Evolutionary conservation across 352 stramenopile genomes (phyloP).

Genomic region (Phytophthora palmivora): DNA sequence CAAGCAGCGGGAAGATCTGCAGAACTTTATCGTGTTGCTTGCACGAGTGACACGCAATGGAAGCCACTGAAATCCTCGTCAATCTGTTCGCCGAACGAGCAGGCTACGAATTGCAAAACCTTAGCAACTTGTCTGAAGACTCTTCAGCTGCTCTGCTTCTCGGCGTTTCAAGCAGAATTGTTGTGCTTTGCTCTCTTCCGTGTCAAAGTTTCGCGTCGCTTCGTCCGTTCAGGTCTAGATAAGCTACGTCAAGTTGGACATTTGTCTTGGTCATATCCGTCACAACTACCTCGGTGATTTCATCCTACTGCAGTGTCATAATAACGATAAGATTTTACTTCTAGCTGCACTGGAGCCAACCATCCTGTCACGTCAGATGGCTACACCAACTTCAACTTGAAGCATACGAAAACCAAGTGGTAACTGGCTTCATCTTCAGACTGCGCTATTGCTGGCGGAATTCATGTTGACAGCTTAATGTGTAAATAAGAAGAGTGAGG

Average conservation of each 20-base stretch:
- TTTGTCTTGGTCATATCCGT: too few relatives aligned
- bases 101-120: background rate
- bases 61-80: background rate
- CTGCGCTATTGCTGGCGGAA: constrained; percentile 21
- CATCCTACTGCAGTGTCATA: too few relatives aligned
- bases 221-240: background rate
- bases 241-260: too few relatives aligned
- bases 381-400: constrained; percentile 33
- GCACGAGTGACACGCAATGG: constrained; percentile 17
- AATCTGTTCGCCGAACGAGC: background rate
- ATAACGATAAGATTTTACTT: too few relatives aligned
- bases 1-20: constrained; percentile 26
- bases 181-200: constrained; percentile 3
- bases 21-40: constrained; percentile 20
- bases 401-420: constrained; percentile 23
- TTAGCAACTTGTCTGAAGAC: background rate
- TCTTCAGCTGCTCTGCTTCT: background rate
- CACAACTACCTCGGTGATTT: too few relatives aligned
- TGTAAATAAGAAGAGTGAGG: constrained; percentile 8
- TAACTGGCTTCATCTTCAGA: constrained; percentile 6
- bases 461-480: constrained; percentile 23
- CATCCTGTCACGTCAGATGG: constrained; percentile 3
- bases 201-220: constrained; percentile 21
- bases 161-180: constrained; percentile 12
- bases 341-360: too few relatives aligned